Evolutionary conservation across 225 moss, liverwort and hornwort genomes (phyloP), one percentile per base, ranked within the genome.

Genomic region (Rhytidiadelphus loreus): DNA sequence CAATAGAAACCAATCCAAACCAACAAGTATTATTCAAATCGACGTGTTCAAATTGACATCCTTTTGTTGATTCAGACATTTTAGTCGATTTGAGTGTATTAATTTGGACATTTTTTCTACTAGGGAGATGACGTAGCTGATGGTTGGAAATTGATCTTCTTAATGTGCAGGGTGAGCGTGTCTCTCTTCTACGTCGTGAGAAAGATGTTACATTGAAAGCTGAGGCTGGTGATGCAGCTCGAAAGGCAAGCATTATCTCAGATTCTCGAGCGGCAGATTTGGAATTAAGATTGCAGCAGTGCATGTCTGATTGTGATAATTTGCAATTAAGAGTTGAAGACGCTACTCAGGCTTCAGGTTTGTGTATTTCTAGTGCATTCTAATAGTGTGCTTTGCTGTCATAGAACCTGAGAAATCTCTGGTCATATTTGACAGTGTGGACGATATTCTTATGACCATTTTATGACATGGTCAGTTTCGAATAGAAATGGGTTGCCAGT

Each of bases 311-410:
- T 83, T 94, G 93, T 86, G 98, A 98, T 88, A 90, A 88, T 87
- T 83, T 98, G 89, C 98, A 96, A 86, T 90, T 96, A 84, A 96
- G 89, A 92, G 92, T 98, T 91, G 93, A 97, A 88, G 96, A 96
- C 71, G 95, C 91, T 82, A 87, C 89, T 69, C 95, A 94, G 83
- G 92, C 93, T 79, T 89, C 95, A 96, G 98, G 98, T 97, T 86
- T 95, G 88, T 87, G 62, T 86, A 29, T 77, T 74, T 57, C 66
- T 64, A 65, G 43, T 72, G 41, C 58, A 32, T 82, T 53, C 72
- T 85, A 85, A 37, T 61, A 41, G 48, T 77, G 43, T 85, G 63
- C 41, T 62, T 70, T 52, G 33, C 71, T 73, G 7, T 37, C 63
- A 76, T 64, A 77, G 57, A 37, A 43, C 21, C 76, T 77, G 77